Conservation (phyloP, 257 asterid genomes). For the Eustoma russellianum region DNA sequence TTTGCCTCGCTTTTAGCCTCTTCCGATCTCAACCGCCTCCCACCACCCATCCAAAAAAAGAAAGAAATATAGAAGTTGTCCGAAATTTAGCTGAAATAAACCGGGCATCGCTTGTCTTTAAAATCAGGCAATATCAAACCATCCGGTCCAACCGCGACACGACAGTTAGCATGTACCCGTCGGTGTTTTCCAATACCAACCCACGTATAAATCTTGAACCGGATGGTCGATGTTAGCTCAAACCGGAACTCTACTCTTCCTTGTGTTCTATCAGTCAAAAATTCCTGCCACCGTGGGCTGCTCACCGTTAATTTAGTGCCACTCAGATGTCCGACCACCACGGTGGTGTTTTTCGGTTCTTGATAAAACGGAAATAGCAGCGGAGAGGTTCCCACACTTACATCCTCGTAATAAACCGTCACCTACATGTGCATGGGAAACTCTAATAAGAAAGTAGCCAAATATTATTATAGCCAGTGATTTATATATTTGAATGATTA, state of each 20-base stretch:
- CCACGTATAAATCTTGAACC: slow-evolving; percentile 76
- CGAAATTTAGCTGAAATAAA: slow-evolving; percentile 48
- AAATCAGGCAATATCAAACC: slow-evolving; percentile 44
- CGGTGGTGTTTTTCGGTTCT: slow-evolving; percentile 56
- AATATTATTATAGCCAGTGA: too few species aligned
- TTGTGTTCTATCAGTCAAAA: slow-evolving; percentile 29
- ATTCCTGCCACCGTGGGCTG: slow-evolving; percentile 37
- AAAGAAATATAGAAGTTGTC: too few species aligned
- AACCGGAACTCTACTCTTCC: slow-evolving; percentile 55
- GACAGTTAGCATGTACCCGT: slow-evolving; percentile 63
- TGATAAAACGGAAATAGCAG: slow-evolving; percentile 51
- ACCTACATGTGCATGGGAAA: too few species aligned
- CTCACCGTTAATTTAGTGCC: slow-evolving; percentile 43
- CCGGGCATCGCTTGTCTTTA: slow-evolving; percentile 55
- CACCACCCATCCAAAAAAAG: too few species aligned
- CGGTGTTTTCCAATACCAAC: slow-evolving; percentile 48
- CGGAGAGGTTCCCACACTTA: slow-evolving; percentile 32
- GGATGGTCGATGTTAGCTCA: slow-evolving; percentile 42
- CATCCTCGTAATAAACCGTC: slow-evolving; percentile 38
- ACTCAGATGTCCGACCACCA: slow-evolving; percentile 35
- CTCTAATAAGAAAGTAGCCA: too few species aligned
- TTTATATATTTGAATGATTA: too few species aligned
- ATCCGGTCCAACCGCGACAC: slow-evolving; percentile 71
- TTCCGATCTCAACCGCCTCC: too few species aligned
- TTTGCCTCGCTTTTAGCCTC: too few species aligned